Base-by-base conservation (phyloP, 345 rosid species). In the Combretum micranthum region DNA sequence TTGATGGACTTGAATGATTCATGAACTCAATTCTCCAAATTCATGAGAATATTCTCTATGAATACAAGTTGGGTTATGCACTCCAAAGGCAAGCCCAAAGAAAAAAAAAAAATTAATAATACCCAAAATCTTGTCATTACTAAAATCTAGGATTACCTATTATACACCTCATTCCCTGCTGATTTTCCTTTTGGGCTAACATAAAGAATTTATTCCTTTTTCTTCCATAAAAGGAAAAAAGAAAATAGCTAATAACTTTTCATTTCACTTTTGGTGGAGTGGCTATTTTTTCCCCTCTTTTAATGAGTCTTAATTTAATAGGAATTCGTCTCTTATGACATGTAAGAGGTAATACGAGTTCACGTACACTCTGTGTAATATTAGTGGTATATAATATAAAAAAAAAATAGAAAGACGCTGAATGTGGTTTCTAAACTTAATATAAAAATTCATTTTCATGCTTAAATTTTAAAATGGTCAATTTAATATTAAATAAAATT, bases 1-100 rank as follows among this genome's bases (percentile, higher is more conserved):
- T 47, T 25, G 66, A 63, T 63, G 66, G 66, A 54, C 59, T 46
- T 50, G 60, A 12, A 21, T 39, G 44, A 16, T 26, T 44, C 32
- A 26, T 43, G 22, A 47, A 54, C 37, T 47, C 44, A 18, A 37
- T 37, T 19, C 51, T 22, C 43, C 23, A 2, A 23, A 52, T 44
- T 26, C 47, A 15, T 45, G 23, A 54, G 66, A 62, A 62, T 47
- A 62, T 62, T 53, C 66, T 22, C 25, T 43, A 21, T 55, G 5
- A 21, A 19, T 44, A 42, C 46, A 20, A 12, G 20, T 4, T 32
- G 43, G 44, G 45, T 21, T 53, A 12, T 42, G 20, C 14, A 19
- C 39, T 19, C 0, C n/a, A n/a, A n/a, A n/a, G 39, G 14, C n/a
- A 13, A 43, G 44, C 44, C 37, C 57, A n/a, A 8, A 44, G 15